Base-by-base conservation (phyloP, 208 protist genomes). In the Trypanosomatidae sp. region DNA sequence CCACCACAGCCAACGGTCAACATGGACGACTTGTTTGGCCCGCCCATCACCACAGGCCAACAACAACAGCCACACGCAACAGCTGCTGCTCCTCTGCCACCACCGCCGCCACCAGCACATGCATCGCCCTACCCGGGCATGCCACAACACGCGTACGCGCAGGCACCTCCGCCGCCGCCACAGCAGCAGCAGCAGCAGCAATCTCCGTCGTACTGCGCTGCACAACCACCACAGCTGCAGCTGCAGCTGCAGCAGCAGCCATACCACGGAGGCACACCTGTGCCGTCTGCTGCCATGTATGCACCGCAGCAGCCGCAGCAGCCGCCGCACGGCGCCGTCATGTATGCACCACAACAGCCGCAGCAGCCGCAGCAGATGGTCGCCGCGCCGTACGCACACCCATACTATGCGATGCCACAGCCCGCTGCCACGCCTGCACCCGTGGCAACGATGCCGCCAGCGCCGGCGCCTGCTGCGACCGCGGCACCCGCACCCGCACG, bases 21-120 rank as follows among this genome's bases (percentile, higher is more conserved):
- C 44, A 41, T 88, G 37, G 79, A 88, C 43, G 73, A 81, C 26
- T 61, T 88, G n/a, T 88, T 88, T 47, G 79, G 73, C 26, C 54
- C 53, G 11, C 47, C 63, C 11, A 35, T 35, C n/a, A 35, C 30
- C 30, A 15, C 11, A 35, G 11, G n/a, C 30, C 30, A n/a, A 15
- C n/a, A 35, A 35, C 30, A 35, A 35, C 30, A 15, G n/a, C 30
- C 11, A 35, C 30, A 35, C 11, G 25, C 38, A 41, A 24, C 22
- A 52, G 40, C 25, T 42, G 48, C 42, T 54, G 61, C 50, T 47
- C 55, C 28, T 48, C 21, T 10, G n/a, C 22, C 4, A 19, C 30
- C 20, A 13, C 40, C 10, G 30, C 52, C 1, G 18, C 22, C 23
- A 28, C n/a, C 43, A 42, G 32, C 52, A n/a, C 25, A 48, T 24